phyloP scores from a whole-genome alignment of 139 green algal species.

The Zygnema cylindricum region DNA sequence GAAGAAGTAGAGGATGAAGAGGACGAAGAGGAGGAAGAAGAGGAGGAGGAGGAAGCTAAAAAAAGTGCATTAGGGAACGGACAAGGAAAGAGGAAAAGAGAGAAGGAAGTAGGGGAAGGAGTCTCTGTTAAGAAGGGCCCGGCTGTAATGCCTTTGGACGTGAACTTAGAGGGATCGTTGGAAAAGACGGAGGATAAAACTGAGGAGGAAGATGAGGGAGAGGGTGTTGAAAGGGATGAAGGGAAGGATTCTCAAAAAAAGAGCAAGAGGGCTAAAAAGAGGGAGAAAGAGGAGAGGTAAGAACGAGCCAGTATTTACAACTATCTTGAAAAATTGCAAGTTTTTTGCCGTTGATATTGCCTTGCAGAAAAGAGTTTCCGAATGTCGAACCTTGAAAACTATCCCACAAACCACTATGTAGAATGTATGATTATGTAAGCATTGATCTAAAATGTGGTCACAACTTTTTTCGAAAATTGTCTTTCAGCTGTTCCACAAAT shows the following conservation, averaged over 20 bases:
- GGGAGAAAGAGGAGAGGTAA: conserved; percentile 65
- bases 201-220: neutral
- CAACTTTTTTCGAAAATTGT: no score
- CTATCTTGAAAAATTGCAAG: neutral
- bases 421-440: neutral
- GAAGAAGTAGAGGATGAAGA: neutral
- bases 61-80: neutral
- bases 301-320: neutral
- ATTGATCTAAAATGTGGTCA: neutral
- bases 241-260: neutral
- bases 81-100: neutral
- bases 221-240: neutral
- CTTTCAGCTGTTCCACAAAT: no score
- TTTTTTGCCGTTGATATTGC: neutral
- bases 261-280: conserved; percentile 32
- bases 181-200: conserved; percentile 60
- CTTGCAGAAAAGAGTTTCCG: neutral
- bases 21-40: conserved; percentile 61
- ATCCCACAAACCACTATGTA: neutral
- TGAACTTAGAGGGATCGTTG: neutral
- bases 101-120: neutral
- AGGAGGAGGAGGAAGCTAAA: conserved; percentile 60
- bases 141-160: neutral
- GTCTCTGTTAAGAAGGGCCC: neutral
- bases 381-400: conserved; percentile 5